phyloP scores from a whole-genome alignment of 192 early-diverging fungal species.

The Coemansia javaensis region DNA sequence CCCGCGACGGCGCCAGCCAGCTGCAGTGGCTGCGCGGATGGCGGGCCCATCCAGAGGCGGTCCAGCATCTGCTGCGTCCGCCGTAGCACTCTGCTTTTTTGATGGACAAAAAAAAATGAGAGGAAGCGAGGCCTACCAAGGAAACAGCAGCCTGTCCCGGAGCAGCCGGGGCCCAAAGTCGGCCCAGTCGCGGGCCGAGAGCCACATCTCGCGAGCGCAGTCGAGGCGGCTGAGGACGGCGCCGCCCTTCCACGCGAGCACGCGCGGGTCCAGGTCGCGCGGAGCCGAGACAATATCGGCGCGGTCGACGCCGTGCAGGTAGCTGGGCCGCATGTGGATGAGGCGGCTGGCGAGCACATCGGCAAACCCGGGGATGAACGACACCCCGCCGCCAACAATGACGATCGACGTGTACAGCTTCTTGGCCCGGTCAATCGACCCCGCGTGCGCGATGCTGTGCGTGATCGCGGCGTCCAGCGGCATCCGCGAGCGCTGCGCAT shows the following conservation, averaged over 20 bases:
- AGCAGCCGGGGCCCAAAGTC: constrained; percentile 63
- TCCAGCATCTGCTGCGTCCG: not conserved
- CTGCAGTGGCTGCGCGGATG: constrained; percentile 25
- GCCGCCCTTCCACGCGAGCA: constrained; percentile 86
- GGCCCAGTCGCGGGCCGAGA: constrained; percentile 66
- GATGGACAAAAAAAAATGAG: not conserved
- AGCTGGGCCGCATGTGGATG: constrained; percentile 31
- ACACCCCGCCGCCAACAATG: constrained; percentile 78
- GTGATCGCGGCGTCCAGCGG: constrained; percentile 67
- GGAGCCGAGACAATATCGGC: constrained; percentile 72
- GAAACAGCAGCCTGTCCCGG: constrained; percentile 62
- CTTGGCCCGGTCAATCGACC: constrained; percentile 65
- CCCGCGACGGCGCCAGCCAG: constrained; percentile 17
- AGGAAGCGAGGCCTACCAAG: constrained; percentile 54
- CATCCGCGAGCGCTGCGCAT: constrained; percentile 34
- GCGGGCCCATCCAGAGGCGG: constrained; percentile 8
- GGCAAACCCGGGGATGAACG: constrained; percentile 60
- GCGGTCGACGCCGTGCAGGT: constrained; percentile 45
- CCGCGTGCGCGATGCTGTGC: constrained; percentile 60
- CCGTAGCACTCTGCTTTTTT: too few species aligned
- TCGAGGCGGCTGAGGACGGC: constrained; percentile 76
- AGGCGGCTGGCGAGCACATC: constrained; percentile 29
- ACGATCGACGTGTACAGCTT: constrained; percentile 75
- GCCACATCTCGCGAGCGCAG: constrained; percentile 74
- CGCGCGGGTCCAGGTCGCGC: constrained; percentile 74